A percentile compares a stretch with the other conserved stretches of the same genome.
Conservation (phyloP, 345 rosid genomes). For the Erysimum cheiranthoides region DNA sequence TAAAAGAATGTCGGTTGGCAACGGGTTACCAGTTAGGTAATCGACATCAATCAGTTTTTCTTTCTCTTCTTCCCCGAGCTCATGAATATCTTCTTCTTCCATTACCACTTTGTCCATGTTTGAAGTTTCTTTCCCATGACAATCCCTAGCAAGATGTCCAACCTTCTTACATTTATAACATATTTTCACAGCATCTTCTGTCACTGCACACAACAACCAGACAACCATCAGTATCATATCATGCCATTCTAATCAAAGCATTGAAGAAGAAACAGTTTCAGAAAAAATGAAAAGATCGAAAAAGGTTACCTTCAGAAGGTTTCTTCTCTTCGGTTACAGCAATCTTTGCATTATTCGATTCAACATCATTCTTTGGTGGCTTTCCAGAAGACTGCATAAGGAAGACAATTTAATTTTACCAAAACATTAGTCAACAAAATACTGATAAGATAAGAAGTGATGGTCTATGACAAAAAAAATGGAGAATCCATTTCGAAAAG, state of each 20-base stretch:
- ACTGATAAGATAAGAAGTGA: not conserved
- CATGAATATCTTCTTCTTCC: slow-evolving; percentile 96
- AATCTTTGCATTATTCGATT: slow-evolving; percentile 48
- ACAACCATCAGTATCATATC: not conserved
- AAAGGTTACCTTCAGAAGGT: slow-evolving; percentile 48
- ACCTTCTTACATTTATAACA: slow-evolving; percentile 89
- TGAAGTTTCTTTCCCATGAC: slow-evolving; percentile 66
- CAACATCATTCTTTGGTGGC: slow-evolving; percentile 60
- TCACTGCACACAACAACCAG: slow-evolving; percentile 51
- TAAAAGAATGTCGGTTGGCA: slow-evolving; percentile 74
- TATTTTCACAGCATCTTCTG: slow-evolving; percentile 72
- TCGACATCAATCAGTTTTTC: slow-evolving; percentile 83
- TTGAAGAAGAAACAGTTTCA: not conserved
- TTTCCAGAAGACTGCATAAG: slow-evolving; percentile 83
- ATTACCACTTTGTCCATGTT: slow-evolving; percentile 77
- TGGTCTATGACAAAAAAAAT: not conserved
- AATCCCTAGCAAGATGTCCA: slow-evolving; percentile 90
- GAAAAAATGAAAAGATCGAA: not conserved
- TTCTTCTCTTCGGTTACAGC: slow-evolving; percentile 50
- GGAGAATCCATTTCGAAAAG: slow-evolving; percentile 18
- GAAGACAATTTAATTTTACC: slow-evolving; percentile 27
- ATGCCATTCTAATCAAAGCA: not conserved
- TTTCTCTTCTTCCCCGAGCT: slow-evolving; percentile 90
- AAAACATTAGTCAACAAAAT: not conserved
- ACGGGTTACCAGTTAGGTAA: slow-evolving; percentile 87